Percentiles rank a stretch among this genome's conserved stretches.
Conservation (phyloP, 257 asterid genomes). For the Nicotiana otophora region DNA sequence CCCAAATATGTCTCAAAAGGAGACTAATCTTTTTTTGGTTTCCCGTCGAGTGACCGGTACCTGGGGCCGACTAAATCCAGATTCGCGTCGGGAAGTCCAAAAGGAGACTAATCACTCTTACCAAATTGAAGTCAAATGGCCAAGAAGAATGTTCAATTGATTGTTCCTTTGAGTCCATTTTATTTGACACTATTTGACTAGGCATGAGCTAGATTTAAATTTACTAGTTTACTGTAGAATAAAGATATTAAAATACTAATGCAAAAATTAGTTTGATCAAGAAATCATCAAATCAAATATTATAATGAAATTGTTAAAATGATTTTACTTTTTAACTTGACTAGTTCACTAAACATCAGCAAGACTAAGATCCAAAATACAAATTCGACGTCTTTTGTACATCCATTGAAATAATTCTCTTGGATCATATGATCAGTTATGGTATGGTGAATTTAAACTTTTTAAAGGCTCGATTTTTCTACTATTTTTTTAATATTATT, state of each 20-base stretch:
- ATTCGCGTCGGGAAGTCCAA: no score
- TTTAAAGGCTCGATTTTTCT: not conserved
- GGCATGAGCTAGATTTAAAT: not conserved
- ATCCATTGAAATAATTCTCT: no score
- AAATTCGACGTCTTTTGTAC: no score
- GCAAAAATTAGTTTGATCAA: not conserved
- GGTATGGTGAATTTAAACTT: not conserved
- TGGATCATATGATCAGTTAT: no score
- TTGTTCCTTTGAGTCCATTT: not conserved
- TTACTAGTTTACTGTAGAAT: not conserved
- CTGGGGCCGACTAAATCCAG: no score
- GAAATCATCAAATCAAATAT: not conserved
- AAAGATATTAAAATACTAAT: not conserved
- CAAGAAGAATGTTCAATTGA: not conserved
- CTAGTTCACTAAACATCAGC: no score
- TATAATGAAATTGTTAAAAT: not conserved
- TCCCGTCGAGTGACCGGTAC: no score
- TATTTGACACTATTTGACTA: not conserved
- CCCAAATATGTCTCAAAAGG: not conserved
- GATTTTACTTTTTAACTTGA: no score
- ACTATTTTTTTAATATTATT: no score
- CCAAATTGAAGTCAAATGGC: not conserved
- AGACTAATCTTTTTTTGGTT: no score
- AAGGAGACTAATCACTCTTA: not conserved
- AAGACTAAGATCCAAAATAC: no score